Evolutionary conservation across 2,329 filamentous ascomycete genomes (phyloP).

Genomic region (Fusarium pseudocircinatum): DNA sequence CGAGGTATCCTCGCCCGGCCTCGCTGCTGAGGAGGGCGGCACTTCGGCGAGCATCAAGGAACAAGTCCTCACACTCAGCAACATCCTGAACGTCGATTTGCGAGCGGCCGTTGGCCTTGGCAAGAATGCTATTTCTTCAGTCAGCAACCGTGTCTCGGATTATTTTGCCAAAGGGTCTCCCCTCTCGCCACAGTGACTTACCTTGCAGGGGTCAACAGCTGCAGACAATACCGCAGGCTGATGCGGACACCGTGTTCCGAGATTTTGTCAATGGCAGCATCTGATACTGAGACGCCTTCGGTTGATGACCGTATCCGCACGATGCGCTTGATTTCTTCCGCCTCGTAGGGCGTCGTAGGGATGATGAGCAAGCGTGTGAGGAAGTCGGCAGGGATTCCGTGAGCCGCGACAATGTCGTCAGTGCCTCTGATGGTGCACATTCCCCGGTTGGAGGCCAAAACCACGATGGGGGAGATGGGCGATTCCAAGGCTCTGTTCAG

Average conservation of each 20-base stretch:
- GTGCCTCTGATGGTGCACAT: constrained; percentile 92
- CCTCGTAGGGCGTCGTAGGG: constrained; percentile 88
- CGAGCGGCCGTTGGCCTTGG: constrained; percentile 80
- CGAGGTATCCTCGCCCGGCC: constrained; percentile 72
- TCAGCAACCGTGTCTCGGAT: constrained; percentile 48
- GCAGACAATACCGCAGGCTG: constrained; percentile 90
- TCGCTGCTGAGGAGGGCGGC: constrained; percentile 73
- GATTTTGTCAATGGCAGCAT: constrained; percentile 87
- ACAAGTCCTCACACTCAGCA: constrained; percentile 82
- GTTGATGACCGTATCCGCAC: constrained; percentile 84
- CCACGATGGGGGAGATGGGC: constrained; percentile 93
- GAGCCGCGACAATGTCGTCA: constrained; percentile 81
- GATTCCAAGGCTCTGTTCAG: constrained; percentile 98
- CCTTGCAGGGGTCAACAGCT: constrained; percentile 87
- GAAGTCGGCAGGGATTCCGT: constrained; percentile 94
- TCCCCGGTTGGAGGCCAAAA: constrained; percentile 96
- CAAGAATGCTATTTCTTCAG: constrained; percentile 74
- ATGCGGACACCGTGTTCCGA: constrained; percentile 87
- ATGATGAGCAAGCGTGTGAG: constrained; percentile 94
- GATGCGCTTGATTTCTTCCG: constrained; percentile 92
- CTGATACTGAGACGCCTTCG: constrained; percentile 81
- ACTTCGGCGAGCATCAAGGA: constrained; percentile 83
- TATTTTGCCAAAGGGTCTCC: constrained; percentile 18
- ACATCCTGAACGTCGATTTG: constrained; percentile 83
- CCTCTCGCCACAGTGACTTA: constrained; percentile 49